Evolutionary conservation across 331 rosid genomes (phyloP), one percentile per base, ranked within the genome.

Genomic region (Saraca asoca): DNA sequence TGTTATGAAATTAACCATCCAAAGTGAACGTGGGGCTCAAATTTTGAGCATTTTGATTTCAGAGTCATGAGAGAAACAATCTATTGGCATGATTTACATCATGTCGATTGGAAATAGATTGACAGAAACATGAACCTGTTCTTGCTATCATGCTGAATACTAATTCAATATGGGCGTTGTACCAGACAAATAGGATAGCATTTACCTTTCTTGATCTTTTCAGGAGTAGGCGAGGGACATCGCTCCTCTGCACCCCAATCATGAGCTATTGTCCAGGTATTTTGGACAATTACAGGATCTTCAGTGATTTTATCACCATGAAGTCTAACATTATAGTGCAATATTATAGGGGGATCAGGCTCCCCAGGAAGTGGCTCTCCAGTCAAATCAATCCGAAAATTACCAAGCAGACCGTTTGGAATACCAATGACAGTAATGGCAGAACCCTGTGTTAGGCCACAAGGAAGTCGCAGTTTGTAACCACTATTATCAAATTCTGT

Each of bases 181-280:
- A 62, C 9, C 46, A 46, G 24, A 76, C 53, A 34, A 19, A 33
- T 39, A 15, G 37, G 69, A 72, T 45, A 53, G 65, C 2, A 76
- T 59, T 59, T 76, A 94, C 99, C 97, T 82, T 88, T 86, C 62
- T 75, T 83, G 49, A 81, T 72, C 69, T 88, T 86, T 52, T 87
- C 91, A 20, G 97, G 80, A 56, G 56, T 56, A n/a, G 97, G 97
- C 44, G 96, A 80, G 46, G 99, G 99, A 46, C 99, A 94, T 2
- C 99, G 99, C 74, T 88, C 97, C 82, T 94, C 99, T 50, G 75
- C 95, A 62, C 95, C 97, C 97, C 99, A 94, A 68, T 94, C 97
- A 85, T 75, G 96, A 74, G 95, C 90, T 42, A 79, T 62, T 20
- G 97, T 88, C 99, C 99, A 94, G 58, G 97, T 78, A 85, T 94